These are phyloP conservation scores for Fusarium brevicatenulatum DNA, from an alignment of 2,329 filamentous ascomycete genomes.

Conservation along the genomic window DNA sequence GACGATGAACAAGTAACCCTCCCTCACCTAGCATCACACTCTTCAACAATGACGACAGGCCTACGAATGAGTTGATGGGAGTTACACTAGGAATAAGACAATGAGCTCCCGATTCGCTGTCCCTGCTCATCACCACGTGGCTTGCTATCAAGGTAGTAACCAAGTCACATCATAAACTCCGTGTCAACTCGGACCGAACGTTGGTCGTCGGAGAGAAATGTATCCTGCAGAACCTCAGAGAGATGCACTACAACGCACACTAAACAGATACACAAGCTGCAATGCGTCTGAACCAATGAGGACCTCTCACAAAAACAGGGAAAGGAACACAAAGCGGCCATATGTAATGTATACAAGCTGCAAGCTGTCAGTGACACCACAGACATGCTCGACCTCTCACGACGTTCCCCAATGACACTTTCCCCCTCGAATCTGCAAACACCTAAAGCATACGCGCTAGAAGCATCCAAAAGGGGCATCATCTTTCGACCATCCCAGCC, in stretches of 20 bases:
- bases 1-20: too few relatives aligned
- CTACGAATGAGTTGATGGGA: too few relatives aligned
- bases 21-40: neutral
- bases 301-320: neutral
- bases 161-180: neutral
- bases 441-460: neutral
- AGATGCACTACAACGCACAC: neutral
- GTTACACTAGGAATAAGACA: neutral
- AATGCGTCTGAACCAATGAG: neutral
- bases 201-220: neutral
- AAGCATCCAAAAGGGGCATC: conserved; percentile 15
- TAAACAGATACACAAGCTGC: neutral
- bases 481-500: conserved; percentile 13
- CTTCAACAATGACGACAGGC: neutral
- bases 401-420: neutral
- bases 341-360: neutral
- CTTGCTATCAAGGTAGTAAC: neutral
- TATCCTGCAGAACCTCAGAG: neutral
- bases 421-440: neutral
- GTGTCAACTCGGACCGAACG: neutral
- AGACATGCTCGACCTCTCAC: neutral
- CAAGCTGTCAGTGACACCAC: conserved; percentile 14
- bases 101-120: neutral
- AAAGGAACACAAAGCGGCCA: neutral
- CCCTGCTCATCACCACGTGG: conserved; percentile 3